Percentiles rank a stretch among this genome's conserved stretches.
Evolutionary conservation across 176 grass and related monocot species (phyloP).

Genomic region (Luzula sylvatica): DNA sequence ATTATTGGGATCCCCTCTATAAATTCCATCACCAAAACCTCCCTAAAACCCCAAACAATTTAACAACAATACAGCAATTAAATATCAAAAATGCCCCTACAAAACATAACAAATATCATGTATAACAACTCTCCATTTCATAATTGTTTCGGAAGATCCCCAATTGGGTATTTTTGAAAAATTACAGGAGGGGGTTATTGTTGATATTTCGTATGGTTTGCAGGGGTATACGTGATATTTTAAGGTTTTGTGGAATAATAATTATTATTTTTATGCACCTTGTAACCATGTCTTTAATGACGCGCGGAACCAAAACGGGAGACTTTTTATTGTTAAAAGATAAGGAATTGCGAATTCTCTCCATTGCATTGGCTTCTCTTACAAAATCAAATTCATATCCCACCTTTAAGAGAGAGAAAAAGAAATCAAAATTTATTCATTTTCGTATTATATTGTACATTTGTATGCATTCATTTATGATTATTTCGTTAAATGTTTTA

Average conservation of each 20-base stretch:
- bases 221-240: too few species aligned
- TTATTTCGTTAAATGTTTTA: slow-evolving; percentile 3
- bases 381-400: slow-evolving; percentile 98
- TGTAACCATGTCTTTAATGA: slow-evolving; percentile 78
- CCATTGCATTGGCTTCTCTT: slow-evolving; percentile 81
- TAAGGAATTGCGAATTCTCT: slow-evolving; percentile 60
- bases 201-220: too few species aligned
- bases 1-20: slow-evolving; percentile 92
- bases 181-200: too few species aligned
- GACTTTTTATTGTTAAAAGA: slow-evolving; percentile 54
- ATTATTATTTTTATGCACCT: slow-evolving; percentile 42
- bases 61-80: slow-evolving; percentile 1
- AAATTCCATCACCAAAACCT: slow-evolving; percentile 94
- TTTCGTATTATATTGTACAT: too few species aligned
- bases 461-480: too few species aligned
- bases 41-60: slow-evolving; percentile 31
- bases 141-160: slow-evolving; percentile 22
- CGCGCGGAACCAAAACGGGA: slow-evolving; percentile 78
- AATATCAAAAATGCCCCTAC: too few species aligned
- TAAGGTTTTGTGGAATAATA: too few species aligned
- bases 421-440: too few species aligned
- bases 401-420: slow-evolving; percentile 60
- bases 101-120: too few species aligned
- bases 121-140: slow-evolving; percentile 12
- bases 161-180: too few species aligned